These are phyloP conservation scores for Grammothele lineata DNA, from an alignment of 768 basidiomycete species.

Conservation along the genomic window DNA sequence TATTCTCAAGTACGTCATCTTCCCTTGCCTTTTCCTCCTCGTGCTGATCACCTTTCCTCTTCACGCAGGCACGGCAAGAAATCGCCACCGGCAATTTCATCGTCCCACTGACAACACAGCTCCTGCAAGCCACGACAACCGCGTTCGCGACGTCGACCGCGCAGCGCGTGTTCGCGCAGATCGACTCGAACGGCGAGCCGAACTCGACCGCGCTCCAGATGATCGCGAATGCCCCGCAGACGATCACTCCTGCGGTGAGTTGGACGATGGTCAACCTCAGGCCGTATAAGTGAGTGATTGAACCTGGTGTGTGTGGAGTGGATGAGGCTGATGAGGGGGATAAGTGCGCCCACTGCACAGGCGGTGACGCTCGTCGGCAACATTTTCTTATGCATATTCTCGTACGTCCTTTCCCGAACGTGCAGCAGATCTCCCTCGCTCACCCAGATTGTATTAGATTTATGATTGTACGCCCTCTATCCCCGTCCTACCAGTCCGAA, in stretches of 20 bases:
- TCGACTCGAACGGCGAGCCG: slow-evolving; percentile 21
- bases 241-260: slow-evolving; percentile 30
- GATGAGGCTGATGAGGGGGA: neutral
- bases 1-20: slow-evolving; percentile 33
- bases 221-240: slow-evolving; percentile 35
- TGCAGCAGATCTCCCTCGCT: too few relatives aligned
- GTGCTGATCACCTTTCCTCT: neutral
- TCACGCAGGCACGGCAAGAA: slow-evolving; percentile 33
- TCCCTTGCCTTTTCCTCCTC: neutral
- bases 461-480: slow-evolving; percentile 16
- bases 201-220: slow-evolving; percentile 37
- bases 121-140: slow-evolving; percentile 21
- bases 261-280: slow-evolving; percentile 36
- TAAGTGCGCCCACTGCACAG: slow-evolving; percentile 31
- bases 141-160: slow-evolving; percentile 21
- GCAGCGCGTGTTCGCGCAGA: slow-evolving; percentile 23
- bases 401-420: slow-evolving; percentile 24
- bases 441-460: too few relatives aligned
- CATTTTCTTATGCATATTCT: slow-evolving; percentile 29
- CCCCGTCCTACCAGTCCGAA: too few relatives aligned
- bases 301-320: neutral
- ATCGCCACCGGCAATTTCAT: slow-evolving; percentile 36
- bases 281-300: slow-evolving; percentile 28
- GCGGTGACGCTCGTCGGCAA: slow-evolving; percentile 42
- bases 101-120: slow-evolving; percentile 29